Evolutionary conservation across 1,284 basidiomycete species (phyloP), one percentile per base, ranked within the genome.

Genomic region (Apiotrichum gamsii): DNA sequence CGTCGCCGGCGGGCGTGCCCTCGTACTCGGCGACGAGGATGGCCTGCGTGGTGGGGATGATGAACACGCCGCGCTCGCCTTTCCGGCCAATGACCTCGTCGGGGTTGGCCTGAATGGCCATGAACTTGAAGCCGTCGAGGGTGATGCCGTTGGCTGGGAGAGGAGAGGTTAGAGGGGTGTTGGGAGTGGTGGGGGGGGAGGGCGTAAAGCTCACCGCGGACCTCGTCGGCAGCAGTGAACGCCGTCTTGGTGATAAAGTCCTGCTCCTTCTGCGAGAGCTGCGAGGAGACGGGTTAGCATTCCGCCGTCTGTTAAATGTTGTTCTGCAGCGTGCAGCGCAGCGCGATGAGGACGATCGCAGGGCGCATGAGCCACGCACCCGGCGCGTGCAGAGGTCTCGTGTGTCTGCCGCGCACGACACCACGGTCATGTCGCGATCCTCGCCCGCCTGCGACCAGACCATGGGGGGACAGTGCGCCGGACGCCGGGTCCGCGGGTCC

Each of bases 1-100:
- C 78, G 66, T 95, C 90, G 33, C 76, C 67, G 2, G 84, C 85
- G 21, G 74, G 65, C 32, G 71, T 75, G 21, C 79, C 76, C 1
- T 60, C 57, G 74, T 96, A 96, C 69, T 84, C 82, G 13, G 83
- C 80, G 20, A 97, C 82, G 49, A 97, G 78, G 53, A 95, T 77
- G 4, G 89, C 90, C 67, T 90, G 87, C 59, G 80, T 86, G 21
- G 91, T 96, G 78, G 90, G 89, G 50, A 90, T 84, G 54, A 93
- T 66, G 52, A 90, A 75, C 49, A 79, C 79, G 2, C 93, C 94
- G 68, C 89, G 82, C 23, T 78, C 80, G 61, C 65, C 75, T 70
- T 90, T 86, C 81, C 91, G 91, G 44, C 83, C 82, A 60, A 91
- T 84, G 43, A 94, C 76, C 59, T 77, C 82, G 19, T 82, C 77